Conservation (phyloP, 2,329 filamentous ascomycete genomes). For the Cladophialophora chaetospira region DNA sequence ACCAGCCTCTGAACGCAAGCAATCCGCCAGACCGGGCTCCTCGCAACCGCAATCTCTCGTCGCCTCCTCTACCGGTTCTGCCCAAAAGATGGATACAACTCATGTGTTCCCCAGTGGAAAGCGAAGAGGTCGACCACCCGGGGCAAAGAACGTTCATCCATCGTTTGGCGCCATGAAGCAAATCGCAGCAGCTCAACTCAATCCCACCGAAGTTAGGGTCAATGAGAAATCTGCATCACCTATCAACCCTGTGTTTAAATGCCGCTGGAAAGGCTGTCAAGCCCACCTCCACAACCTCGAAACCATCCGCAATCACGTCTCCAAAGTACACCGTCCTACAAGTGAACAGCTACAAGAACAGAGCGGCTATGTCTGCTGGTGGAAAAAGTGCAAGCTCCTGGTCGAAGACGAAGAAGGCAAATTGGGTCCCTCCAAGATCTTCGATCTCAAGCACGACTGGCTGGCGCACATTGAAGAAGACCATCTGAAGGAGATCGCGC, state of each 20-base stretch:
- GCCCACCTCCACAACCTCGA: conserved; percentile 64
- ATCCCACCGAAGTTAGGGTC: conserved; percentile 8
- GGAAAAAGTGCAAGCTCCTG: conserved; percentile 38
- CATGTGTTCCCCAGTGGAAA: conserved; percentile 18
- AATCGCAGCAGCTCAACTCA: not conserved
- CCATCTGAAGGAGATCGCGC: conserved; percentile 58
- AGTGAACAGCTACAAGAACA: conserved; percentile 22
- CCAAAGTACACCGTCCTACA: conserved; percentile 54
- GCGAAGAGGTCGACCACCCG: conserved; percentile 36
- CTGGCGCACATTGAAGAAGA: conserved; percentile 53
- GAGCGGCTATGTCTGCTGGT: conserved; percentile 35
- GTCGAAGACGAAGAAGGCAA: conserved; percentile 34
- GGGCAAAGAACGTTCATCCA: conserved; percentile 36
- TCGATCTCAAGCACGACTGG: conserved; percentile 47
- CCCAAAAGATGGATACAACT: conserved; percentile 4
- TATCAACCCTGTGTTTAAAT: conserved; percentile 48
- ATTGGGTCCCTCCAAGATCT: conserved; percentile 34
- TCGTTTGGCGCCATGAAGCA: conserved; percentile 11
- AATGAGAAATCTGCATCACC: conserved; percentile 10
- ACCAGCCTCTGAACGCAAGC: not conserved
- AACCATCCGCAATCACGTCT: conserved; percentile 60
- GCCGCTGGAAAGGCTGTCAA: conserved; percentile 59
- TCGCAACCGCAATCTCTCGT: conserved; percentile 2
- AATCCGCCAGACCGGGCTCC: conserved; percentile 13
- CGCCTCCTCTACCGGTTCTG: not conserved